These are phyloP conservation scores for Schrenkiella parvula DNA, from an alignment of 345 rosid species.

Conservation along the genomic window DNA sequence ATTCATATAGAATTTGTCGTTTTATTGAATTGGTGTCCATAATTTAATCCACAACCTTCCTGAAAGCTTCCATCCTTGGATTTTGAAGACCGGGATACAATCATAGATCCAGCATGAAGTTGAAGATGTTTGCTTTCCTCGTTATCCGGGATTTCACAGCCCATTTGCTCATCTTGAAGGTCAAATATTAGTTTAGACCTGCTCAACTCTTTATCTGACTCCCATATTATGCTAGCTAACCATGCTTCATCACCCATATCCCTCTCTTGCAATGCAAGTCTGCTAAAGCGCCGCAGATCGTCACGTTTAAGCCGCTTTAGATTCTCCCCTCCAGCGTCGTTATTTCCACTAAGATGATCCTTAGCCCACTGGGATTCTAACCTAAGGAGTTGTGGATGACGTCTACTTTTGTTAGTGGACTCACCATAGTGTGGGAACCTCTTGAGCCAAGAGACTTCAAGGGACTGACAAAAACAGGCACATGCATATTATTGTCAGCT, in stretches of 20 bases:
- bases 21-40: slow-evolving; percentile 82
- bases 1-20: slow-evolving; percentile 83
- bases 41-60: slow-evolving; percentile 46
- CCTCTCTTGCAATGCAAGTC: slow-evolving; percentile 51
- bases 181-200: slow-evolving; percentile 84
- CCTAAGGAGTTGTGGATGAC: slow-evolving; percentile 89
- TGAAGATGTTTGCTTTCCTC: slow-evolving; percentile 59
- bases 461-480: slow-evolving; percentile 35
- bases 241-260: slow-evolving; percentile 69
- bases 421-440: slow-evolving; percentile 26
- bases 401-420: slow-evolving; percentile 32
- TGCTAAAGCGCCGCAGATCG: slow-evolving; percentile 45
- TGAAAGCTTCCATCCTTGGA: slow-evolving; percentile 40
- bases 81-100: slow-evolving; percentile 53
- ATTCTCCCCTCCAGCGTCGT: slow-evolving; percentile 24
- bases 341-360: slow-evolving; percentile 34
- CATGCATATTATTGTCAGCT: slow-evolving; percentile 25
- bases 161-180: slow-evolving; percentile 95
- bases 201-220: slow-evolving; percentile 38
- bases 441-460: slow-evolving; percentile 53
- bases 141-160: slow-evolving; percentile 70
- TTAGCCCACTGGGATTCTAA: slow-evolving; percentile 48
- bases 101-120: slow-evolving; percentile 92
- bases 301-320: slow-evolving; percentile 38
- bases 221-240: slow-evolving; percentile 83